Evolutionary conservation across 2,329 filamentous ascomycete genomes (phyloP), one percentile per base, ranked within the genome.

Genomic region (Calycina marina): DNA sequence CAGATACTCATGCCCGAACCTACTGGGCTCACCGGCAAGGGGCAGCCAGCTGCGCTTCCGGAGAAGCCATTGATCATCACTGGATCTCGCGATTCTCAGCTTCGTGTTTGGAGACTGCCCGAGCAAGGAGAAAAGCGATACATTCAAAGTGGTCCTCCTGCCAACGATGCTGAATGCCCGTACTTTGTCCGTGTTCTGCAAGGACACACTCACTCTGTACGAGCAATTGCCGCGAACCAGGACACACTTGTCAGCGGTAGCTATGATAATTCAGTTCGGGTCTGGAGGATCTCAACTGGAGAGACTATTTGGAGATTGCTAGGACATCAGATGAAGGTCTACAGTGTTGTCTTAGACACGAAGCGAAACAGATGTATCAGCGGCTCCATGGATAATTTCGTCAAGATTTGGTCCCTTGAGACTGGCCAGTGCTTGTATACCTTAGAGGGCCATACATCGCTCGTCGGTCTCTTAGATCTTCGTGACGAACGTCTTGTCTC

Each of bases 211-310:
- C 88, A 96, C 56, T 96, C 88, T 1, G 90, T 98, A 5, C 82
- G 90, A 31, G 88, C 90, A 22, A 96, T 98, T 46, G 86, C 90
- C 28, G 90, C 90, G 5, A 75, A 96, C 47, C 86, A 81, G 4
- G 90, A 98, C 51, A 94, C 84, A 0, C 67, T 98, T n/a, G 84
- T 98, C 16, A 94, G 86, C 47, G 90, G 90, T 14, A 96, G 88
- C 45, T 98, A 98, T 54, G 90, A 98, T 53, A 88, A 75, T 55
- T 90, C 81, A 0, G 90, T 98, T 4, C 75, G 88, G 20, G 88
- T 98, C 1, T 98, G 90, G 90, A 86, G 81, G 47, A 93, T 98
- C 44, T 96, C 86, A 34, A 98, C 85, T 0, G 90, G 90, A 30
- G 86, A 96, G 50, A 72, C 79, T 5, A 54, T 90, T 3, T 83